A percentile compares a stretch with the other conserved stretches of the same genome.
These are phyloP conservation scores for Epichloe hybrida DNA, from an alignment of 2,329 filamentous ascomycete genomes.

Conservation along the genomic window DNA sequence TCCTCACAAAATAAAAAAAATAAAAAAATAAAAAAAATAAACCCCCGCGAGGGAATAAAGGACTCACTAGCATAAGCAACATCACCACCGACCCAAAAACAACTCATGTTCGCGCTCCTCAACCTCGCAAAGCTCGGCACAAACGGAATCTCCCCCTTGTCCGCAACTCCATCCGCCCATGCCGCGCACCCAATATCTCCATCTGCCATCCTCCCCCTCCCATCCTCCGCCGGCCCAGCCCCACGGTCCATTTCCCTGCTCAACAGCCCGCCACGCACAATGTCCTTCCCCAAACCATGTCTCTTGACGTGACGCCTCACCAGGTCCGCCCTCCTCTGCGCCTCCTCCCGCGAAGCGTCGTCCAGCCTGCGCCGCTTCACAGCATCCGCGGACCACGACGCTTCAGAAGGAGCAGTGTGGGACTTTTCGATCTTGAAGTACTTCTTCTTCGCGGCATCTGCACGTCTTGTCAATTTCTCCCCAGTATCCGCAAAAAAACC, in stretches of 20 bases:
- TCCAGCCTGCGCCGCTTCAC: constrained; percentile 42
- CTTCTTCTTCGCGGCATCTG: constrained; percentile 44
- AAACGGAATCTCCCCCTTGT: constrained; percentile 29
- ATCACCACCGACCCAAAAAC: constrained; percentile 28
- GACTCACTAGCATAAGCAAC: constrained; percentile 31
- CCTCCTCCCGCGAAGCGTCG: constrained; percentile 20
- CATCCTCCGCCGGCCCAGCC: constrained; percentile 7
- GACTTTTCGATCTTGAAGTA: constrained; percentile 56
- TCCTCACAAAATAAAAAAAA: background rate
- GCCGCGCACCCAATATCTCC: constrained; percentile 17
- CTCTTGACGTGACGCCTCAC: constrained; percentile 26
- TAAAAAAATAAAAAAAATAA: background rate
- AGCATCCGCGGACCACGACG: constrained; percentile 42
- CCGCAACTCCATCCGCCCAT: constrained; percentile 26
- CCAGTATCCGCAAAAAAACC: no score
- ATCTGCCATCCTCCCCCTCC: constrained; percentile 12
- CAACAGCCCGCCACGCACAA: constrained; percentile 16
- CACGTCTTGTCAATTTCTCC: background rate
- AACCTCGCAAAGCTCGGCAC: constrained; percentile 15
- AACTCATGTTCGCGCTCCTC: constrained; percentile 22
- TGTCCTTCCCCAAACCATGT: constrained; percentile 20
- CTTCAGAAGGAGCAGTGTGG: constrained; percentile 34
- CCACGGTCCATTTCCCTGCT: constrained; percentile 15
- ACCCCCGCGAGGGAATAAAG: background rate
- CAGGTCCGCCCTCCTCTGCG: constrained; percentile 15